Evolutionary conservation across 305 asterid species (phyloP).

Genomic region (Rubia balearica): DNA sequence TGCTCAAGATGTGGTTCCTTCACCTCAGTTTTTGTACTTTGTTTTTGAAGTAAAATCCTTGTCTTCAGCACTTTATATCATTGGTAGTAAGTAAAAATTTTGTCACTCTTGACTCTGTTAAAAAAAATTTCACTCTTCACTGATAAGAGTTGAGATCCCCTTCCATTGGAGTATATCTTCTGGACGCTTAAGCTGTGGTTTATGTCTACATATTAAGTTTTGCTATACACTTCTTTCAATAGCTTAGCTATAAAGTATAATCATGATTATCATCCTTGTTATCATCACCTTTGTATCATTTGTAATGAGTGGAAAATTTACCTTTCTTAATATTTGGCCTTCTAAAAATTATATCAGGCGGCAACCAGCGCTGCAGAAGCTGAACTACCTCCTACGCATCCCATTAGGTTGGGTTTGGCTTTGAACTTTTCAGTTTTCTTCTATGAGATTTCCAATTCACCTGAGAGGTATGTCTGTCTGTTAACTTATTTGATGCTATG

Average conservation of each 20-base stretch:
- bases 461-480: constrained; percentile 59
- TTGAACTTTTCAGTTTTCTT: constrained; percentile 87
- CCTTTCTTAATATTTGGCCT: background rate
- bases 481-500: constrained; percentile 11
- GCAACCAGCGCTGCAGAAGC: constrained; percentile 69
- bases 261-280: background rate
- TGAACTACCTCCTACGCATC: constrained; percentile 84
- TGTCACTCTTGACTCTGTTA: too few relatives aligned
- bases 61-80: background rate
- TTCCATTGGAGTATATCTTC: background rate
- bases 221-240: background rate
- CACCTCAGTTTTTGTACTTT: background rate
- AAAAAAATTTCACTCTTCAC: too few relatives aligned
- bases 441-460: constrained; percentile 78
- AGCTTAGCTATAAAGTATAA: background rate
- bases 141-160: background rate
- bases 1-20: background rate
- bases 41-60: background rate
- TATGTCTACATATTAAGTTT: background rate
- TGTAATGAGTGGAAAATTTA: background rate
- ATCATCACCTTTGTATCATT: background rate
- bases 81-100: background rate
- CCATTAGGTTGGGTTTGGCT: constrained; percentile 89
- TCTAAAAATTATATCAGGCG: constrained; percentile 21
- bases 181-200: background rate